Conservation (phyloP, 2,329 filamentous ascomycete genomes). For the Diaporthe citriasiana region DNA sequence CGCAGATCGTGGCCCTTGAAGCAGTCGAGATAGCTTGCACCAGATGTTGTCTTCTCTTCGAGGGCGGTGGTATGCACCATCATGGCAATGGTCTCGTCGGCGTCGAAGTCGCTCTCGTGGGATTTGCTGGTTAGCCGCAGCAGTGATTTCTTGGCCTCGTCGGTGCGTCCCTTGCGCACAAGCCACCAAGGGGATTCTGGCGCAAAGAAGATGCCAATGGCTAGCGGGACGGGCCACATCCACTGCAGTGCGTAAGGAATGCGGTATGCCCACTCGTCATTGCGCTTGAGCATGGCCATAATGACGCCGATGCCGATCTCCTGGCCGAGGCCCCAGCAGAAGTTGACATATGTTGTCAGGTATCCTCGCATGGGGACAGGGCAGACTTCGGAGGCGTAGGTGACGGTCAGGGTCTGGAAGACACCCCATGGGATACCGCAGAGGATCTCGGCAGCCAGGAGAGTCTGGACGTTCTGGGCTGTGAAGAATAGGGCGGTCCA, state of each 20-base stretch:
- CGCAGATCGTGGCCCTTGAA: constrained; percentile 84
- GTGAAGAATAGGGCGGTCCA: constrained; percentile 78
- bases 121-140: constrained; percentile 74
- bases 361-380: constrained; percentile 80
- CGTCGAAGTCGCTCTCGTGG: constrained; percentile 79
- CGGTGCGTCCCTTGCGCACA: constrained; percentile 74
- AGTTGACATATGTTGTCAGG: constrained; percentile 81
- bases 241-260: constrained; percentile 82
- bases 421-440: constrained; percentile 75
- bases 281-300: constrained; percentile 73
- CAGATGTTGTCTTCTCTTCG: constrained; percentile 80
- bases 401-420: constrained; percentile 70
- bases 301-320: constrained; percentile 82
- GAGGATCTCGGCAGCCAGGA: constrained; percentile 73
- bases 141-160: constrained; percentile 76
- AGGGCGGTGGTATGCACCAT: constrained; percentile 91
- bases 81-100: constrained; percentile 89
- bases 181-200: constrained; percentile 83
- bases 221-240: constrained; percentile 81
- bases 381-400: constrained; percentile 80
- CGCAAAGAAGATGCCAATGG: constrained; percentile 76
- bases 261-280: constrained; percentile 75
- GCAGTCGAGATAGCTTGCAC: constrained; percentile 84
- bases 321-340: constrained; percentile 84
- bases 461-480: constrained; percentile 69